A percentile compares a stretch with the other conserved stretches of the same genome.
Conservation (phyloP, 164 flowering plant species). For the Protea cynaroides region DNA sequence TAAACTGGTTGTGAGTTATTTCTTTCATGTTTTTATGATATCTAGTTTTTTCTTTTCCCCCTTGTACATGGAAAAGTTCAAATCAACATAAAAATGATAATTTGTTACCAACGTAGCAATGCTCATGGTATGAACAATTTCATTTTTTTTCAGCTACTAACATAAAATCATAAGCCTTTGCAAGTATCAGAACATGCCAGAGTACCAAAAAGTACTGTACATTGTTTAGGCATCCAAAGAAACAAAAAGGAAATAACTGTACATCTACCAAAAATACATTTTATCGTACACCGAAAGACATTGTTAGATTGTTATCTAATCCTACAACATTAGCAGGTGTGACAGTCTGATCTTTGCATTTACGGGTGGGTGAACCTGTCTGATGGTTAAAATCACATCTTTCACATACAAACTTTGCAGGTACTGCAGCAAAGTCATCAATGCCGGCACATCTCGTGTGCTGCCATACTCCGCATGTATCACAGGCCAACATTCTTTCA, state of each 20-base stretch:
- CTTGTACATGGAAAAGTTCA: no score
- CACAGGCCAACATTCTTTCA: conserved; percentile 86
- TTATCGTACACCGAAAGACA: background rate
- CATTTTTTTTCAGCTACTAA: no score
- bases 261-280: background rate
- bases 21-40: background rate
- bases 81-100: no score
- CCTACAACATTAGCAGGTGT: background rate
- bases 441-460: conserved; percentile 83
- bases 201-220: background rate
- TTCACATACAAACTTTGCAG: conserved; percentile 47
- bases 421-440: conserved; percentile 38
- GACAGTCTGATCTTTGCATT: background rate
- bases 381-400: conserved; percentile 22
- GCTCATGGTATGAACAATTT: no score
- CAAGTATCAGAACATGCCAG: no score
- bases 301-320: background rate
- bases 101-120: no score
- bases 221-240: background rate
- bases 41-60: no score
- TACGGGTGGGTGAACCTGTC: background rate
- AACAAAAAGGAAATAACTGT: background rate
- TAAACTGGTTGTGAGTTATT: background rate
- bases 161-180: no score
- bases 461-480: conserved; percentile 72